Percentiles rank a stretch among this genome's conserved stretches.
Evolutionary conservation across 441 rosid species (phyloP).

Genomic region (Omphalea diandra): DNA sequence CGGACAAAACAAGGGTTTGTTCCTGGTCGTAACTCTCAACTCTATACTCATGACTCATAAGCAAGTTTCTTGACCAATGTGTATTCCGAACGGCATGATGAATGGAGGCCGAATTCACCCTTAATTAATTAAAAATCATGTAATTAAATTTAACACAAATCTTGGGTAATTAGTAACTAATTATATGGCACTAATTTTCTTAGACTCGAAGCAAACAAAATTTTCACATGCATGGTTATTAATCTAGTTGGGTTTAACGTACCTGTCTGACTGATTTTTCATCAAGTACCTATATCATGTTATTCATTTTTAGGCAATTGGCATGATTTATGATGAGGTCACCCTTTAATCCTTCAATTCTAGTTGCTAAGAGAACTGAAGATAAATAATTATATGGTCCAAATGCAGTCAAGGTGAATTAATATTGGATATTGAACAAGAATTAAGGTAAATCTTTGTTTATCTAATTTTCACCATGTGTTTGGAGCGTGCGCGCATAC

Average conservation of each 20-base stretch:
- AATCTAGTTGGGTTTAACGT: slow-evolving; percentile 2
- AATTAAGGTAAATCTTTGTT: slow-evolving; percentile 9
- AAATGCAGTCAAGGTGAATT: slow-evolving; percentile 13
- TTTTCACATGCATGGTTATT: background rate
- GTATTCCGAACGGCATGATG: background rate
- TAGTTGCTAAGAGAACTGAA: background rate
- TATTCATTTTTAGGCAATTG: background rate
- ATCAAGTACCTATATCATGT: background rate
- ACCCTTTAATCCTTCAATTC: background rate
- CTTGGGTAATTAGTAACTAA: background rate
- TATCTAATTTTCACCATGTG: background rate
- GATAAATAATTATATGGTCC: slow-evolving; percentile 2
- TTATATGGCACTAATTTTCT: background rate
- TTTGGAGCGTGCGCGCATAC: too few relatives aligned
- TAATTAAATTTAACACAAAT: too few relatives aligned
- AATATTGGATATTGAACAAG: background rate
- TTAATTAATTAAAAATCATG: background rate
- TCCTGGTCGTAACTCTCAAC: background rate
- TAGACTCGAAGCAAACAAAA: background rate
- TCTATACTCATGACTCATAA: background rate
- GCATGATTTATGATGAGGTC: background rate
- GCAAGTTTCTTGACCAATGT: background rate
- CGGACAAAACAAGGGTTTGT: background rate
- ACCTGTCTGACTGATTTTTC: slow-evolving; percentile 1
- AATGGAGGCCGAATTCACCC: background rate